Evolutionary conservation across 495 filamentous ascomycete species (phyloP).

Genomic region (Eremomyces bilateralis): DNA sequence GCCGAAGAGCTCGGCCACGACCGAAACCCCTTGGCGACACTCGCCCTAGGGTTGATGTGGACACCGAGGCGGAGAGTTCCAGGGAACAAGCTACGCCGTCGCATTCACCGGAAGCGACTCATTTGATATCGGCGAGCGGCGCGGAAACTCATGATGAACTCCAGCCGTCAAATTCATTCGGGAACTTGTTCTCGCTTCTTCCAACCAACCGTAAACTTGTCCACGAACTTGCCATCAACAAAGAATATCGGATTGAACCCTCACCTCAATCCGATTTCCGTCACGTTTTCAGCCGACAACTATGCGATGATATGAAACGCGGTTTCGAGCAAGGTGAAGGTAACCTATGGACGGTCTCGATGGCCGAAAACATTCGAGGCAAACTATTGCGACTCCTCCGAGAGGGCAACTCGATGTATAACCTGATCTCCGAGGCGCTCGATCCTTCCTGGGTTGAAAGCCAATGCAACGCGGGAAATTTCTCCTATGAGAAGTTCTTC

Average conservation of each 20-base stretch:
- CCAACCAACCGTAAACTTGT: constrained; percentile 71
- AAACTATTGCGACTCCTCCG: constrained; percentile 67
- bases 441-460: constrained; percentile 55
- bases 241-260: constrained; percentile 44
- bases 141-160: constrained; percentile 5
- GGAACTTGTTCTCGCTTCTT: constrained; percentile 36
- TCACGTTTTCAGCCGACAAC: constrained; percentile 33
- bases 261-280: constrained; percentile 21
- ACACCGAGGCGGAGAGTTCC: constrained; percentile 2
- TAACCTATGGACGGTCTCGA: constrained; percentile 54
- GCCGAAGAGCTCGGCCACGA: constrained; percentile 43
- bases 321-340: constrained; percentile 52
- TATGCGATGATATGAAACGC: constrained; percentile 56
- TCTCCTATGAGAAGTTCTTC: constrained; percentile 90
- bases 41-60: constrained; percentile 34
- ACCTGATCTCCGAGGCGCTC: constrained; percentile 63
- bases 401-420: constrained; percentile 60
- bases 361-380: constrained; percentile 65
- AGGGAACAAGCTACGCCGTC: background rate
- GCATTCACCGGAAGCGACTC: constrained; percentile 7
- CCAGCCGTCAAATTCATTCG: constrained; percentile 19
- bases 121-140: constrained; percentile 3
- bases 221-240: constrained; percentile 83
- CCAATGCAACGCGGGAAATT: constrained; percentile 59
- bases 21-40: constrained; percentile 51